A percentile compares a stretch with the other conserved stretches of the same genome.
Evolutionary conservation across 2,329 filamentous ascomycete genomes (phyloP).

Genomic region (Cladosporium sp.): DNA sequence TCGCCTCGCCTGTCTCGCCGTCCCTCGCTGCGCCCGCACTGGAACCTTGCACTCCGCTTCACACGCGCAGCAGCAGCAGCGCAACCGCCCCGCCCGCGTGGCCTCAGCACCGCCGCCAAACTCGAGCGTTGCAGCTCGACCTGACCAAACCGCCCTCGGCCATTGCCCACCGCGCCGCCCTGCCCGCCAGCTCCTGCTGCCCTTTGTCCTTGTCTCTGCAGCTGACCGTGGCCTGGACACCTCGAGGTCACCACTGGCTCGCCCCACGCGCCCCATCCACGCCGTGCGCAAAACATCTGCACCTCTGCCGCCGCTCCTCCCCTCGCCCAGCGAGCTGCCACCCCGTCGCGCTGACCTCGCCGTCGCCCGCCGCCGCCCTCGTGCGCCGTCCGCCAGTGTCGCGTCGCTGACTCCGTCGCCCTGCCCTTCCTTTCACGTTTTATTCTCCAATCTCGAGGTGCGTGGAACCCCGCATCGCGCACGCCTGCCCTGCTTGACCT

Average conservation of each 20-base stretch:
- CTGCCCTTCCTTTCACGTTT: conserved; percentile 10
- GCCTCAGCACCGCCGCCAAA: not conserved
- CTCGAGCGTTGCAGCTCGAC: not conserved
- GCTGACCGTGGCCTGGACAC: not conserved
- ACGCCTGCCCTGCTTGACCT: conserved; percentile 8
- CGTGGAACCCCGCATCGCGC: conserved; percentile 14
- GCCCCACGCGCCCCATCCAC: conserved; percentile 8
- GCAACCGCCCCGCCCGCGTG: not conserved
- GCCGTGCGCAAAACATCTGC: conserved; percentile 16
- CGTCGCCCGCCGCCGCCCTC: conserved; percentile 10
- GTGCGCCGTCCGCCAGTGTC: conserved; percentile 11
- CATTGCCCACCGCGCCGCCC: not conserved
- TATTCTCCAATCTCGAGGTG: conserved; percentile 20
- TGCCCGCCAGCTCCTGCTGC: not conserved
- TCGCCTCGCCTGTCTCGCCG: not conserved
- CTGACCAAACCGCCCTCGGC: not conserved
- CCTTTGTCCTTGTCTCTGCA: not conserved
- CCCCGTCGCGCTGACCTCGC: not conserved
- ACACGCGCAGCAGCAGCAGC: not conserved
- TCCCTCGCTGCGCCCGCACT: not conserved
- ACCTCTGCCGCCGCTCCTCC: conserved; percentile 12
- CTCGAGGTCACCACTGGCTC: conserved; percentile 9
- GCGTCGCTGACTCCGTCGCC: conserved; percentile 4
- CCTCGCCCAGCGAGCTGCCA: conserved; percentile 14
- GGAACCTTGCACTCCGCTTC: not conserved